phyloP scores from a whole-genome alignment of 345 rosid species.

The Gossypium arboreum region DNA sequence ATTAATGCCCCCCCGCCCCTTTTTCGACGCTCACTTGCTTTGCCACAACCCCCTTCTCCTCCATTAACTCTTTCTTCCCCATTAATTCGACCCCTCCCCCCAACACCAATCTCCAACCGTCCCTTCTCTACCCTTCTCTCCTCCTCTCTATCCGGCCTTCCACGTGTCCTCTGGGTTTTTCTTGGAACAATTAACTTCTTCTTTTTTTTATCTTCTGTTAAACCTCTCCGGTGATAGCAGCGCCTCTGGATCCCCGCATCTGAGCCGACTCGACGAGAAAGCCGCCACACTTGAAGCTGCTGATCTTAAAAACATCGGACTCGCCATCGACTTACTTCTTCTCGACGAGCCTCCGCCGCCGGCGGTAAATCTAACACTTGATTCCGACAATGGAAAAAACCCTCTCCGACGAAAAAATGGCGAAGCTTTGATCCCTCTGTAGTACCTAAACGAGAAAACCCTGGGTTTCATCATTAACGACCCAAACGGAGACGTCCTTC shows the following conservation, averaged over 20 bases:
- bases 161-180: constrained; percentile 42
- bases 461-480: constrained; percentile 58
- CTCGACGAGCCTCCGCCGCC: constrained; percentile 56
- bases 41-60: neutral
- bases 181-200: too few relatives aligned
- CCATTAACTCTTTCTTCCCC: constrained; percentile 25
- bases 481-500: constrained; percentile 82
- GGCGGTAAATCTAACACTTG: constrained; percentile 45
- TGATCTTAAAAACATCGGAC: constrained; percentile 64
- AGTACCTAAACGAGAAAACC: constrained; percentile 70
- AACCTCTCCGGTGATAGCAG: constrained; percentile 90
- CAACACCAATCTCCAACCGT: constrained; percentile 22
- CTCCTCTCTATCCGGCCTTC: constrained; percentile 33
- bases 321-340: constrained; percentile 71
- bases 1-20: neutral
- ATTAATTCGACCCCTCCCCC: constrained; percentile 15
- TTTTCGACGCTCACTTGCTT: constrained; percentile 13
- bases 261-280: constrained; percentile 74
- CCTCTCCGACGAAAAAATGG: constrained; percentile 65
- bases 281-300: constrained; percentile 34
- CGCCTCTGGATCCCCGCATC: constrained; percentile 99
- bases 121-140: constrained; percentile 15
- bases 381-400: constrained; percentile 70
- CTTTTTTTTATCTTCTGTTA: constrained; percentile 34
- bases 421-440: constrained; percentile 60